Evolutionary conservation across 768 basidiomycete genomes (phyloP), one percentile per base, ranked within the genome.

Genomic region (Auriscalpium orientale): DNA sequence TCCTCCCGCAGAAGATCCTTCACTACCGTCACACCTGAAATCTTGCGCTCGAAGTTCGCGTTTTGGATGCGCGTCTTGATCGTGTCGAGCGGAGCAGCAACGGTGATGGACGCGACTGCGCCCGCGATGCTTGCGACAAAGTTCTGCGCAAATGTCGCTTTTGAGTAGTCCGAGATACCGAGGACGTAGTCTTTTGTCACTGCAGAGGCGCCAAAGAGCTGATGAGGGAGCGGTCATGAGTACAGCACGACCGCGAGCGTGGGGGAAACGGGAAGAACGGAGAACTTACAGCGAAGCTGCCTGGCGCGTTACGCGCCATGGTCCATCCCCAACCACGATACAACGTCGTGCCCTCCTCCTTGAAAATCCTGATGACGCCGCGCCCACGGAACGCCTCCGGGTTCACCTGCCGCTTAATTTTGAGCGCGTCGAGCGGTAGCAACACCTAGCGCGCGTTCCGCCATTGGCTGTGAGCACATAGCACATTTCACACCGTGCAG

Each of bases 241-340:
- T 28, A 28, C 4, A 28, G 22, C 22, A 28, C 22, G 22, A 28
- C 28, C 28, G 28, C 28, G 28, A 28, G 28, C 40, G 51, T 44
- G 45, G 15, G 18, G 28, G 18, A 43, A 50, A 46, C 35, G 22
- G 22, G 34, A 46, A 44, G 35, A 49, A 47, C 33, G 12, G 34
- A 44, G 37, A 4, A 76, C 89, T 59, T 66, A 95, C 94, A 54
- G 95, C 91, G 65, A 99, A 99, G 52, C 81, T 84, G 11, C 95
- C 95, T 0, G 95, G 95, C 1, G 95, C 95, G 64, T 99, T 99
- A 53, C 95, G 83, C 2, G 94, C 95, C 81, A 97, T 87, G 21
- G 95, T 98, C 95, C 95, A 98, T 46, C 95, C 95, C 92, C 95
- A 97, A 33, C 95, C 95, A 59, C 94, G 86, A 73, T 99, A 99